Base-by-base conservation (phyloP, 2,329 filamentous ascomycete genomes). In the Clarireedia monteithiana region DNA sequence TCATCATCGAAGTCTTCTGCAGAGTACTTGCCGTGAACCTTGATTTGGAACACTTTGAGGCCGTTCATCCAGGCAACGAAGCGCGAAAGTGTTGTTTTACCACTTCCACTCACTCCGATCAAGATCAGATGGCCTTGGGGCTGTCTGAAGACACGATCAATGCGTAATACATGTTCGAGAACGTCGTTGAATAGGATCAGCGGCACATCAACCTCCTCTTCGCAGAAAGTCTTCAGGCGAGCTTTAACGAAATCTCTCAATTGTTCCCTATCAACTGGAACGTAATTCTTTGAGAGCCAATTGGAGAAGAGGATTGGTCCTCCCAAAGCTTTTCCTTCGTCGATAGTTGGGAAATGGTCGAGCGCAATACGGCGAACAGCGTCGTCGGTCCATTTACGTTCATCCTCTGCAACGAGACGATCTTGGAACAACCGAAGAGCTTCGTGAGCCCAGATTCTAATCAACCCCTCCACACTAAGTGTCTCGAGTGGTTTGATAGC, bases 41-140 rank as follows among this genome's bases (percentile, higher is more conserved):
- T 99, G 80, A 99, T 99, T 74, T 99, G 94, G 80, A 96, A 99
- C 42, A 99, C 91, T 70, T 92, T 96, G 59, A 99, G 79, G 58
- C 95, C 95, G 67, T 99, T 99, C 94, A 99, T 99, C 94, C 94
- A 99, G 48, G 94, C 94, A 59, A 99, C 94, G 62, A 99, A 99
- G 56, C 95, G 87, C 34, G 95, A 97, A 12, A 99, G 75, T 0
- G 94, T 99, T 4, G 94, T 99, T 77, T 99, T 99, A 73, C 94
- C 94, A 77, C 90, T 95, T 63, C 94, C 95, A 70, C 94, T 99
- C 54, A 99, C 94, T 76, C 94, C 94, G 65, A 99, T 99, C 56
- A 99, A 80, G 63, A 99, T 99, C 60, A 99, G 79, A 79, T 99
- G 94, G 55, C 94, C 94, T 70, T 99, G 94, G 1, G 95, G 94